Base-by-base conservation (phyloP, 139 green algal species). In the Diplosphaera chodatii region DNA sequence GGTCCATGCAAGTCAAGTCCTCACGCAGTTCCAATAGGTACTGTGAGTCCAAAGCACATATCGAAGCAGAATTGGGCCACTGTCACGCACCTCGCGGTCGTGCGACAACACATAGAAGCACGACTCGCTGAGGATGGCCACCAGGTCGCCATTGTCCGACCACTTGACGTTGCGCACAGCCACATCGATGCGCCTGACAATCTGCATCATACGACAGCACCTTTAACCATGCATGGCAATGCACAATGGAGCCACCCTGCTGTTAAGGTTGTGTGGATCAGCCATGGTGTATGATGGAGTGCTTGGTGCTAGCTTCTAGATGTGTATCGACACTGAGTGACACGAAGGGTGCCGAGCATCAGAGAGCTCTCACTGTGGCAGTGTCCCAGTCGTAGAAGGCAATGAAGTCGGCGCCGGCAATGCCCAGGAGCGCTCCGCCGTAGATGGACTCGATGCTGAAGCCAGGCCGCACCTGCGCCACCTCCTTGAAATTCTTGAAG, bases 311-410 rank as follows among this genome's bases (percentile, higher is more conserved):
- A n/a, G n/a, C n/a, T n/a, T n/a, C n/a, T n/a, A n/a, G n/a, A n/a
- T n/a, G n/a, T n/a, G n/a, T n/a, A n/a, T n/a, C n/a, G n/a, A n/a
- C n/a, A n/a, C n/a, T n/a, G n/a, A n/a, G n/a, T n/a, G n/a, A n/a
- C n/a, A n/a, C n/a, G n/a, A n/a, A n/a, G n/a, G n/a, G n/a, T n/a
- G n/a, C n/a, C n/a, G n/a, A n/a, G n/a, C n/a, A n/a, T n/a, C n/a
- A n/a, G n/a, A n/a, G n/a, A n/a, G n/a, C n/a, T n/a, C 69, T 77
- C 67, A 79, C 78, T 71, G 79, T 75, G 37, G 82, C 86, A 29
- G 77, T 82, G 41, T 78, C 80, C 95, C 95, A 99, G 81, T 99
- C 93, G 77, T 99, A 99, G 75, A 99, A 98, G 77, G 74, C 87
- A 33, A 99, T 85, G 75, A 96, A 98, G 78, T 99, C 95, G 1